Percentiles rank a stretch among this genome's conserved stretches.
phyloP scores from a whole-genome alignment of 768 basidiomycete species.

The Naganishia vaughanmartiniae region DNA sequence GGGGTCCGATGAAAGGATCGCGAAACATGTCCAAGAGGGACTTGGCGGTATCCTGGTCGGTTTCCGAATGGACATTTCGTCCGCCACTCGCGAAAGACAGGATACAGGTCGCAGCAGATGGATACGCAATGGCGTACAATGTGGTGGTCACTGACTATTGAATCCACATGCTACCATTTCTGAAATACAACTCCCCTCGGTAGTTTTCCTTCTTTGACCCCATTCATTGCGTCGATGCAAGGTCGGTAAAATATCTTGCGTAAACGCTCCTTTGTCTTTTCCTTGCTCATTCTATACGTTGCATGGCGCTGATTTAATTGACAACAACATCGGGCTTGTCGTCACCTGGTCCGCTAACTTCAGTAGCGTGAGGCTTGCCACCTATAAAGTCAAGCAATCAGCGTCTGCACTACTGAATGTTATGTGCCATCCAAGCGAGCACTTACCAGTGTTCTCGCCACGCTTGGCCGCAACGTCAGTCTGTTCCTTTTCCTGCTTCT shows the following conservation, averaged over 20 bases:
- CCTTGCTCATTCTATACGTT: too few species aligned
- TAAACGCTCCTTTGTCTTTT: too few species aligned
- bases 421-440: neutral
- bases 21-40: neutral
- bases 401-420: neutral
- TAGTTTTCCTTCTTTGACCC: too few species aligned
- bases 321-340: slow-evolving; percentile 27
- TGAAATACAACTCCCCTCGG: too few species aligned
- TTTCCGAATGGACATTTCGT: neutral
- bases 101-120: neutral
- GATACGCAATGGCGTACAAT: neutral
- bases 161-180: too few species aligned
- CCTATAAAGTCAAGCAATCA: neutral
- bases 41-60: neutral
- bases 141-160: too few species aligned
- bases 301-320: neutral
- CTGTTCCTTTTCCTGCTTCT: slow-evolving; percentile 18
- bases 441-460: slow-evolving; percentile 23
- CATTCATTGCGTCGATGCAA: too few species aligned
- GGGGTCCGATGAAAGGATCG: neutral
- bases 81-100: neutral
- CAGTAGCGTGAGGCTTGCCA: slow-evolving; percentile 26
- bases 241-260: too few species aligned
- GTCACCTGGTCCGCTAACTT: slow-evolving; percentile 11
- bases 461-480: slow-evolving; percentile 6